Base-by-base conservation (phyloP, 352 stramenopile species). In the Phytophthora ramorum region DNA sequence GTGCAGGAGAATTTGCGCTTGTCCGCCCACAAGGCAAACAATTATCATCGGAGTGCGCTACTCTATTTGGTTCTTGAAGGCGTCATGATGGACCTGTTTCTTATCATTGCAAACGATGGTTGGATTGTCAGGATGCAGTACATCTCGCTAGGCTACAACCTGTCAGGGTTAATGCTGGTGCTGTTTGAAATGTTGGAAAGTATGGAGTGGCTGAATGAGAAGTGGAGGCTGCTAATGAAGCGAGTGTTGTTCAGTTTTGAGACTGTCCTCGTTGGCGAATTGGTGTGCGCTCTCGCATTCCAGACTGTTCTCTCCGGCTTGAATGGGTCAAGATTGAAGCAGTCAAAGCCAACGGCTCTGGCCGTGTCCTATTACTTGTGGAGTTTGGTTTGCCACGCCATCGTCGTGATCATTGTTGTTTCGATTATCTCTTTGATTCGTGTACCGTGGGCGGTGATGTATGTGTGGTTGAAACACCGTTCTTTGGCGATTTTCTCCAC, bases 121-220 rank as follows among this genome's bases (percentile, higher is more conserved):
- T 48, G 60, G 28, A 17, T 13, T 7, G 58, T 46, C 0, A 34
- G 46, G 26, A 14, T 72, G 12, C 63, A 76, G 38, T 73, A 62
- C 26, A 52, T 46, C 6, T 76, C 68, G 13, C 26, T 76, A 6
- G 57, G 56, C 14, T 73, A 76, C 28, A 76, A 76, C 30, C 44
- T 76, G 13, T 53, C 68, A 1, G 57, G 57, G 0, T 26, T 76
- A 22, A 47, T 73, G 26, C 56, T 69, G 16, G 10, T 63, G 8
- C 34, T 76, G 32, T 76, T 76, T 45, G 68, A 76, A 35, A 62
- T 76, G 26, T 4, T 76, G 22, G 68, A 76, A 43, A 65, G 22
- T 10, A 64, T 19, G 12, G 57, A 45, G 4, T 55, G 30, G 9
- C 22, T 69, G 13, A 44, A 12, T 9, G 60, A 63, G 24, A 52